phyloP scores from a whole-genome alignment of 2,329 filamentous ascomycete genomes.

The Pseudogymnoascus sp. region DNA sequence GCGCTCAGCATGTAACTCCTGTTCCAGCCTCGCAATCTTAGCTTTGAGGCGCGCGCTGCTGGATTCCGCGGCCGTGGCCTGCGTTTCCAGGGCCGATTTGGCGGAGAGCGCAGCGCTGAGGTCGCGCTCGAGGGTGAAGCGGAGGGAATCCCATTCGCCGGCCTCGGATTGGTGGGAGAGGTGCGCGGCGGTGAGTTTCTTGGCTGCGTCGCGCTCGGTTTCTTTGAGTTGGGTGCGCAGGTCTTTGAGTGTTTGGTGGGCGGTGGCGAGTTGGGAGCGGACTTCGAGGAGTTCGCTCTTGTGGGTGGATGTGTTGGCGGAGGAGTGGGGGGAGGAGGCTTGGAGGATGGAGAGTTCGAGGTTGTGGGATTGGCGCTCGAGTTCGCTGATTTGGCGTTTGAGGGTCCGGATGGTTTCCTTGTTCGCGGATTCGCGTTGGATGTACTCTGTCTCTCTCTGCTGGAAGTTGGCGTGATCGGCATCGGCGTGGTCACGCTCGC shows the following conservation, averaged over 20 bases:
- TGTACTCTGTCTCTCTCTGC: constrained; percentile 55
- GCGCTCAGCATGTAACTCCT: constrained; percentile 48
- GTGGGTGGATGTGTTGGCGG: constrained; percentile 40
- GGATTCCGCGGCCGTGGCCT: constrained; percentile 37
- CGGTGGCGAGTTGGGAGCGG: constrained; percentile 52
- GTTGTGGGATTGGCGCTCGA: constrained; percentile 62
- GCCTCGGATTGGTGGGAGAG: constrained; percentile 45
- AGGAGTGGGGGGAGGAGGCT: constrained; percentile 39
- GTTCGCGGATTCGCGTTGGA: constrained; percentile 58
- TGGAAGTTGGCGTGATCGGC: constrained; percentile 21
- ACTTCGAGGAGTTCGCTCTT: constrained; percentile 53
- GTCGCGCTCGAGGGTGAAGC: constrained; percentile 31
- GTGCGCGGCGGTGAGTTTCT: constrained; percentile 37
- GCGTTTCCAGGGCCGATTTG: constrained; percentile 33
- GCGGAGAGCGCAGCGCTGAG: constrained; percentile 39
- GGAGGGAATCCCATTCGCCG: constrained; percentile 29
- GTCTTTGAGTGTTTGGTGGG: constrained; percentile 54
- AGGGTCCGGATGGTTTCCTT: constrained; percentile 56
- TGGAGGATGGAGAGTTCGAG: constrained; percentile 47
- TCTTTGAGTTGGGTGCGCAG: constrained; percentile 41
- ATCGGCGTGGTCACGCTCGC: constrained; percentile 58
- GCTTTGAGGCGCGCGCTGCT: constrained; percentile 42
- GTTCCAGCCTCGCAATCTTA: constrained; percentile 36
- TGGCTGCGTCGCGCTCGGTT: constrained; percentile 34
- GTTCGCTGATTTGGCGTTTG: constrained; percentile 56